A percentile compares a stretch with the other conserved stretches of the same genome.
phyloP scores from a whole-genome alignment of 2,329 filamentous ascomycete species.

The Colletotrichum paranaense region DNA sequence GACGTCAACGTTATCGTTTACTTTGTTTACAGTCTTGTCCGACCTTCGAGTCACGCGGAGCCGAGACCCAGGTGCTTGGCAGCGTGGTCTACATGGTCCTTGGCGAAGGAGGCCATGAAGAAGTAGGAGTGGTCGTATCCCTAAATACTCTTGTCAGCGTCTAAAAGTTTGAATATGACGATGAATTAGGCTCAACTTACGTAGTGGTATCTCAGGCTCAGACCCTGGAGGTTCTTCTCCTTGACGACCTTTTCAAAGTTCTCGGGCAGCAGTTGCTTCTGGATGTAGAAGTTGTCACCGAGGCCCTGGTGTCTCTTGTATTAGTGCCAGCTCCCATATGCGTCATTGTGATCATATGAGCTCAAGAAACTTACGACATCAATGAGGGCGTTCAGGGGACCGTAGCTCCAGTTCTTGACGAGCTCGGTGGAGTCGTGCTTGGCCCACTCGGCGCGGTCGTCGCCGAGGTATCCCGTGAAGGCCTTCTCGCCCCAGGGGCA shows the following conservation, averaged over 20 bases:
- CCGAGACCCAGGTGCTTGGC: slow-evolving; percentile 78
- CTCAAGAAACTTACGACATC: slow-evolving; percentile 75
- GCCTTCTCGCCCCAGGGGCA: slow-evolving; percentile 98
- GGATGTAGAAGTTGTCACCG: slow-evolving; percentile 96
- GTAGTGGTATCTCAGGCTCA: slow-evolving; percentile 85
- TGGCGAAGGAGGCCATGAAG: slow-evolving; percentile 91
- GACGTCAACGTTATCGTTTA: slow-evolving; percentile 4
- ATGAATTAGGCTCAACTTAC: slow-evolving; percentile 51
- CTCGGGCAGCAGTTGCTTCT: slow-evolving; percentile 91
- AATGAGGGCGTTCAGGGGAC: slow-evolving; percentile 80
- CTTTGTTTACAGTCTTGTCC: slow-evolving; percentile 24
- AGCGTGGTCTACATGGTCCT: slow-evolving; percentile 91
- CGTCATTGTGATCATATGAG: not conserved
- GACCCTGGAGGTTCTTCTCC: slow-evolving; percentile 76
- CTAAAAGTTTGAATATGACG: not conserved
- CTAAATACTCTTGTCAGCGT: slow-evolving; percentile 46
- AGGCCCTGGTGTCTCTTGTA: slow-evolving; percentile 71
- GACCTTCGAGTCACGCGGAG: slow-evolving; percentile 30
- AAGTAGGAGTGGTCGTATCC: slow-evolving; percentile 98
- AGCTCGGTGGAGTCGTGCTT: slow-evolving; percentile 94
- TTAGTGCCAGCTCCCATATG: not conserved
- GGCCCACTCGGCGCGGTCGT: slow-evolving; percentile 81
- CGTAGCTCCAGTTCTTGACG: slow-evolving; percentile 75
- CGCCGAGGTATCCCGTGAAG: slow-evolving; percentile 89
- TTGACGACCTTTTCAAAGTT: slow-evolving; percentile 87